Percentiles rank a stretch among this genome's conserved stretches.
phyloP scores from a whole-genome alignment of 2,329 filamentous ascomycete species.

The Berkeleyomyces rouxiae region DNA sequence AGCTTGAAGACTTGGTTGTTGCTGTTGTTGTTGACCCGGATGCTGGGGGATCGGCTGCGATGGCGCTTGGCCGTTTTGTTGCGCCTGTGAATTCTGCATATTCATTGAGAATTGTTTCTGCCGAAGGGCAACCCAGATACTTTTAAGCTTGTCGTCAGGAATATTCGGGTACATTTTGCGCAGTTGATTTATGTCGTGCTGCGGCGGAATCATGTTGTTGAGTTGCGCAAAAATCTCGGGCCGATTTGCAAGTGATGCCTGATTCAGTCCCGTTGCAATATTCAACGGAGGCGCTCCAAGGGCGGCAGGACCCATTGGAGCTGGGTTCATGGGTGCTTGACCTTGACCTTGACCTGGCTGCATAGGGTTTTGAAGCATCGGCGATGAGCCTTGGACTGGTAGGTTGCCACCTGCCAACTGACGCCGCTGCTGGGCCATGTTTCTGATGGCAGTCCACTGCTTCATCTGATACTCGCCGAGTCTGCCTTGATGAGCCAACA shows the following conservation, averaged over 20 bases:
- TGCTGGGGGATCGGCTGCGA: constrained; percentile 17
- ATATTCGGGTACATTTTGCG: background rate
- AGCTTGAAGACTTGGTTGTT: background rate
- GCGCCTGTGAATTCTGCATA: constrained; percentile 19
- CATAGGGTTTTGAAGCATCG: background rate
- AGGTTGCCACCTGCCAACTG: background rate
- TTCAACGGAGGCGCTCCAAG: background rate
- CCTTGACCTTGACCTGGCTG: background rate
- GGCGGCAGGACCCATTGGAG: constrained; percentile 13
- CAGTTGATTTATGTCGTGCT: background rate
- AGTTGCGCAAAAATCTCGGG: background rate
- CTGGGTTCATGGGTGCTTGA: constrained; percentile 8
- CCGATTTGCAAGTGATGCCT: background rate
- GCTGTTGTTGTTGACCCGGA: constrained; percentile 14
- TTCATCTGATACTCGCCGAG: constrained; percentile 19
- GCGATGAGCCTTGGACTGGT: background rate
- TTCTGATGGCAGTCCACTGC: constrained; percentile 10
- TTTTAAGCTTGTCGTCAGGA: background rate
- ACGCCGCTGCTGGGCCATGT: constrained; percentile 8
- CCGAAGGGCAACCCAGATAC: background rate
- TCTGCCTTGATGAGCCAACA: constrained; percentile 8
- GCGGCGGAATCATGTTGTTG: background rate
- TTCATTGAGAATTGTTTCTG: constrained; percentile 17
- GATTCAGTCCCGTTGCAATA: background rate
- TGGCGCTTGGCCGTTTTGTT: constrained; percentile 17